phyloP scores from a whole-genome alignment of 768 basidiomycete species.

The Mycena belliarum region DNA sequence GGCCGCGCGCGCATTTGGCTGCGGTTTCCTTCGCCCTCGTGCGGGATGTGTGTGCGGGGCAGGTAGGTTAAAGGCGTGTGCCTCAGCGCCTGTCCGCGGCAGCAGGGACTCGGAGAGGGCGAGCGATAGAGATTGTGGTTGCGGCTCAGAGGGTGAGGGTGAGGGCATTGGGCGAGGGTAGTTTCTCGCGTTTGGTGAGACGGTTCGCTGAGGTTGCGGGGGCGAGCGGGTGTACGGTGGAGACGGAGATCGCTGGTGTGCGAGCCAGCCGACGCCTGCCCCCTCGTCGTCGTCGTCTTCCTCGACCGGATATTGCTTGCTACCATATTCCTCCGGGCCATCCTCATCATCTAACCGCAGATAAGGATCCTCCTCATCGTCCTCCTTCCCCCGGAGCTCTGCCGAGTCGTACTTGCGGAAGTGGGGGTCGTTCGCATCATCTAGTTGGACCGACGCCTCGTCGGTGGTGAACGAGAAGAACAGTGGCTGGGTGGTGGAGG shows the following conservation, averaged over 20 bases:
- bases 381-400: conserved; percentile 30
- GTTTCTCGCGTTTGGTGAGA: conserved; percentile 38
- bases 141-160: conserved; percentile 45
- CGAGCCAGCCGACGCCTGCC: conserved; percentile 61
- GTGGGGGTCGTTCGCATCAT: conserved; percentile 80
- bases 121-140: conserved; percentile 63
- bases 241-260: conserved; percentile 72
- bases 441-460: conserved; percentile 62
- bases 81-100: conserved; percentile 42
- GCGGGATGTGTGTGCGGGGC: conserved; percentile 45
- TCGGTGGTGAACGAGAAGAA: conserved; percentile 89
- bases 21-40: conserved; percentile 43
- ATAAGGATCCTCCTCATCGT: conserved; percentile 78
- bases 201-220: conserved; percentile 34
- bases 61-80: conserved; percentile 66
- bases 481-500: conserved; percentile 55
- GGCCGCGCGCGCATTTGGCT: conserved; percentile 75
- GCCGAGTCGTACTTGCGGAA: conserved; percentile 44
- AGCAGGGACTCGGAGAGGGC: conserved; percentile 67
- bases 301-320: conserved; percentile 11
- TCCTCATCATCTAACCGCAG: conserved; percentile 74
- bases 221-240: conserved; percentile 35
- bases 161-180: conserved; percentile 27
- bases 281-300: conserved; percentile 30
- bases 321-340: conserved; percentile 33